Percentiles rank a stretch among this genome's conserved stretches.
Evolutionary conservation across 2,329 filamentous ascomycete genomes (phyloP).

Genomic region (Penicillium occitanis): DNA sequence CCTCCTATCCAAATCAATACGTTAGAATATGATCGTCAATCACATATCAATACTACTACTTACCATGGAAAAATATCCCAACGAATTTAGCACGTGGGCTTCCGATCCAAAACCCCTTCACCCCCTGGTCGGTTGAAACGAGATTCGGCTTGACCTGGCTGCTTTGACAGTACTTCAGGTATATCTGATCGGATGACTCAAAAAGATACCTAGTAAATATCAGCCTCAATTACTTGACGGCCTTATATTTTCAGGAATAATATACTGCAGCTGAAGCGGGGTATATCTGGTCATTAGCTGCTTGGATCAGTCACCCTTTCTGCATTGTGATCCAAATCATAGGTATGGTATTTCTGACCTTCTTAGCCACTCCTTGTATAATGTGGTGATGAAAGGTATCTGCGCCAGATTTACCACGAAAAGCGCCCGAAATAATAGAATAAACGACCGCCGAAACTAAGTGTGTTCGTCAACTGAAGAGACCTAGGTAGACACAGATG

Average conservation of each 20-base stretch:
- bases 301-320: background rate
- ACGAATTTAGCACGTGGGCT: background rate
- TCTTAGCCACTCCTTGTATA: background rate
- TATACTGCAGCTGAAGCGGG: background rate
- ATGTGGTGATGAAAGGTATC: background rate
- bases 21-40: background rate
- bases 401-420: background rate
- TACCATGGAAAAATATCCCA: background rate
- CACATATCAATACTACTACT: background rate
- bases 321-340: background rate
- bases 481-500: background rate
- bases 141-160: background rate
- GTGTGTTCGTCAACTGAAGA: background rate
- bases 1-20: background rate
- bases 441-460: background rate
- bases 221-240: background rate
- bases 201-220: background rate
- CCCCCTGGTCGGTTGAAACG: background rate
- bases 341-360: background rate
- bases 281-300: background rate
- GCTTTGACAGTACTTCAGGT: background rate
- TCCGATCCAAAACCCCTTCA: background rate
- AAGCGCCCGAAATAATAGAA: slow-evolving; percentile 8
- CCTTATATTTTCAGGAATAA: background rate
- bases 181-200: background rate